Evolutionary conservation across 1,139 yeast species (phyloP).

Genomic region (Blastobotrys arbuscula): DNA sequence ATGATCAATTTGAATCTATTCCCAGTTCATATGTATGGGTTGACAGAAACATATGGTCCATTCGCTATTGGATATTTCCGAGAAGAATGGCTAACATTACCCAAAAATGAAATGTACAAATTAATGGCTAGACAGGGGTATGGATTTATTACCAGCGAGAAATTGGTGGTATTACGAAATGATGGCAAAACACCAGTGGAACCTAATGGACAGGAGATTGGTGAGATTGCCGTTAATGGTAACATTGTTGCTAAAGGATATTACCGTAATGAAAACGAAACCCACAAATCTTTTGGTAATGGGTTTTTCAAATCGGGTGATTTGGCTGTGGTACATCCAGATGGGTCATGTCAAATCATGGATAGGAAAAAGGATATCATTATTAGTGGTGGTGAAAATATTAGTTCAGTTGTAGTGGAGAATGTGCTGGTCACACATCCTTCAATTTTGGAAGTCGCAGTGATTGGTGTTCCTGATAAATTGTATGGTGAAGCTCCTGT

Average conservation of each 20-base stretch:
- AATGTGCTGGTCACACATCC: constrained; percentile 48
- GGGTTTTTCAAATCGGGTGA: constrained; percentile 85
- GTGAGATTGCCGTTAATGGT: constrained; percentile 36
- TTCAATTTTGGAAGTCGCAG: constrained; percentile 34
- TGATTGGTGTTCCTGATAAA: constrained; percentile 36
- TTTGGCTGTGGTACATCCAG: constrained; percentile 53
- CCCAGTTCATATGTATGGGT: constrained; percentile 65
- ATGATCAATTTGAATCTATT: constrained; percentile 33
- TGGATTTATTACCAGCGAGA: constrained; percentile 35
- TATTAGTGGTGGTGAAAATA: constrained; percentile 77
- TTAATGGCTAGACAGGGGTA: constrained; percentile 36
- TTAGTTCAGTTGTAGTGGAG: constrained; percentile 73
- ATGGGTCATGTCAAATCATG: constrained; percentile 56
- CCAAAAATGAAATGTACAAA: constrained; percentile 25
- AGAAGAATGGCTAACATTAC: constrained; percentile 32
- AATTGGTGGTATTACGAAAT: constrained; percentile 42
- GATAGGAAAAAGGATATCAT: constrained; percentile 79
- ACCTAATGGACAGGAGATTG: constrained; percentile 34
- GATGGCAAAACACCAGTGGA: constrained; percentile 50
- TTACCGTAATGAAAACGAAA: constrained; percentile 52
- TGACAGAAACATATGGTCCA: constrained; percentile 47
- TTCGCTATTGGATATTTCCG: constrained; percentile 32
- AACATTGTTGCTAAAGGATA: constrained; percentile 54
- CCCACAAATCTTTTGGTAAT: constrained; percentile 49
- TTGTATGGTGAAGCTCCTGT: constrained; percentile 37